Evolutionary conservation across 2,329 filamentous ascomycete species (phyloP).

Genomic region (Mycosphaerella sp.): DNA sequence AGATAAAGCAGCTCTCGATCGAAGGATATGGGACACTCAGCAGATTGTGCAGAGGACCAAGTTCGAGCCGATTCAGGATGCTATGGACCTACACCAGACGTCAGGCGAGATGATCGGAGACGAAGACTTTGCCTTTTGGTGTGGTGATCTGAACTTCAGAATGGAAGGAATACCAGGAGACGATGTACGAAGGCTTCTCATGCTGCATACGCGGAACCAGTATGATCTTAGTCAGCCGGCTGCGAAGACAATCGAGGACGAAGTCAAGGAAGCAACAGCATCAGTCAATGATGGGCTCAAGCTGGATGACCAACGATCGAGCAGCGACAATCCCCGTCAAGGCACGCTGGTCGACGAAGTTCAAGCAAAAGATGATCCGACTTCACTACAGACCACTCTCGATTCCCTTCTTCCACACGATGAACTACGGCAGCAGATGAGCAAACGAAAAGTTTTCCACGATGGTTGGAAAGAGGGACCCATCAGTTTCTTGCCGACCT

Average conservation of each 20-base stretch:
- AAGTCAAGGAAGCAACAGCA: constrained; percentile 28
- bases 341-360: constrained; percentile 26
- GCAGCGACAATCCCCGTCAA: constrained; percentile 15
- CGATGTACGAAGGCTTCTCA: constrained; percentile 78
- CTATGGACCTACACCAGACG: constrained; percentile 53
- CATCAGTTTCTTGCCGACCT: constrained; percentile 85
- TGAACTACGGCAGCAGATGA: constrained; percentile 70
- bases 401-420: constrained; percentile 84
- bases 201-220: constrained; percentile 73
- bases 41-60: constrained; percentile 71
- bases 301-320: constrained; percentile 9
- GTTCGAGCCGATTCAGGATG: constrained; percentile 66
- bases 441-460: constrained; percentile 70
- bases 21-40: constrained; percentile 81
- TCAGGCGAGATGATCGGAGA: constrained; percentile 68
- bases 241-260: constrained; percentile 33
- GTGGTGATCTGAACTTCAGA: constrained; percentile 92
- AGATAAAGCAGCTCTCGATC: constrained; percentile 68
- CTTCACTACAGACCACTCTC: constrained; percentile 81
- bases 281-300: constrained; percentile 17
- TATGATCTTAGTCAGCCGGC: constrained; percentile 51
- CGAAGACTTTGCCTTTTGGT: constrained; percentile 93
- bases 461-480: constrained; percentile 88
- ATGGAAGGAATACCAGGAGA: constrained; percentile 82
- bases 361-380: constrained; percentile 63